Percentiles rank a stretch among this genome's conserved stretches.
phyloP scores from a whole-genome alignment of 2,329 filamentous ascomycete genomes.

The Sporothrix mexicana region DNA sequence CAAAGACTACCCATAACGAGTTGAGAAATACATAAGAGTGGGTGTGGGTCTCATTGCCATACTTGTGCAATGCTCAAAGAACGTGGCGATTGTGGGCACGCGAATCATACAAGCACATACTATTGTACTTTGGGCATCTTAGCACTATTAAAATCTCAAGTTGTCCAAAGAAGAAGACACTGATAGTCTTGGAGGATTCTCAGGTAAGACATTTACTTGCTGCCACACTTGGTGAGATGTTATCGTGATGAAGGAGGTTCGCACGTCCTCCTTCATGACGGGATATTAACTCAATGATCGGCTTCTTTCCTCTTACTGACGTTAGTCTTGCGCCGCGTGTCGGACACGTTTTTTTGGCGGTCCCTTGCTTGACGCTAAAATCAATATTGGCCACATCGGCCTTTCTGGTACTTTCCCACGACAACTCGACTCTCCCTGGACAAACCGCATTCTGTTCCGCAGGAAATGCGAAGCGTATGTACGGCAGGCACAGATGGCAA shows the following conservation, averaged over 20 bases:
- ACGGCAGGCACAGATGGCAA: not conserved
- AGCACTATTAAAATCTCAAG: not conserved
- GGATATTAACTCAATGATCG: not conserved
- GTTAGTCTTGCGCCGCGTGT: constrained; percentile 8
- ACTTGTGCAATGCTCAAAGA: not conserved
- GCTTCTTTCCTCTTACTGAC: not conserved
- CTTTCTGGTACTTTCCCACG: not conserved
- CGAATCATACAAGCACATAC: too few relatives aligned
- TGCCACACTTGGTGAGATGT: not conserved
- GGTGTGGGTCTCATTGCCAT: not conserved
- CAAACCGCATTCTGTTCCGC: not conserved
- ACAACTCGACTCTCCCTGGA: not conserved
- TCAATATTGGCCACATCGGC: constrained; percentile 4
- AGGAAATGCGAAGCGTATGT: not conserved
- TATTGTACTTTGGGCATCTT: not conserved
- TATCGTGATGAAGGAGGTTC: not conserved
- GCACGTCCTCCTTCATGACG: not conserved
- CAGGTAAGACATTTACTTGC: not conserved
- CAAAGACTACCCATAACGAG: not conserved
- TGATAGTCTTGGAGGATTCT: not conserved
- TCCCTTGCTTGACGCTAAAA: not conserved
- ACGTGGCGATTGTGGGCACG: not conserved
- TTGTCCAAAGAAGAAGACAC: not conserved
- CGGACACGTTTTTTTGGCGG: constrained; percentile 7
- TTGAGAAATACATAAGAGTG: not conserved